Percentiles rank a stretch among this genome's conserved stretches.
phyloP scores from a whole-genome alignment of 805 yeast genomes.

The Wickerhamiella lipophila region DNA sequence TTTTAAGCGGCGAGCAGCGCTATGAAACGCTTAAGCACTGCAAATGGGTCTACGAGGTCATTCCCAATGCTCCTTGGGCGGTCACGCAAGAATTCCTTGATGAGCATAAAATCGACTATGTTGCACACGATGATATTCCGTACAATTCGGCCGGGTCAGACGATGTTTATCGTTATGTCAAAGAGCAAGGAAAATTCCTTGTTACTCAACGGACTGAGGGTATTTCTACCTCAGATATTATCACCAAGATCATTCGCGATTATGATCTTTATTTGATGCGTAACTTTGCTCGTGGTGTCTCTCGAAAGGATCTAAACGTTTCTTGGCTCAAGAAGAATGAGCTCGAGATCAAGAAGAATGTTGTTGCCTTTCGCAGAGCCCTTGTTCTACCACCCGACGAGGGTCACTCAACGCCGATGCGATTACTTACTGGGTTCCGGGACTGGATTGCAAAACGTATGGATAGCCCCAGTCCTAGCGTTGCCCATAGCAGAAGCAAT shows the following conservation, averaged over 20 bases:
- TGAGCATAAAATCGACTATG: slow-evolving; percentile 79
- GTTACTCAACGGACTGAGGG: slow-evolving; percentile 97
- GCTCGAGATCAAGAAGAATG: slow-evolving; percentile 82
- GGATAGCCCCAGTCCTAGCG: slow-evolving; percentile 10
- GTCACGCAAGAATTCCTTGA: slow-evolving; percentile 70
- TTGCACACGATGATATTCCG: slow-evolving; percentile 95
- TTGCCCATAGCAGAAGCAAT: not conserved
- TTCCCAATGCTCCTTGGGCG: slow-evolving; percentile 92
- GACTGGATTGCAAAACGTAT: slow-evolving; percentile 11
- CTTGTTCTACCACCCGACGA: slow-evolving; percentile 29
- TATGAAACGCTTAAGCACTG: slow-evolving; percentile 88
- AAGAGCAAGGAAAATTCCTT: slow-evolving; percentile 77
- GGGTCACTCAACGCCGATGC: slow-evolving; percentile 6
- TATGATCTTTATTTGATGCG: slow-evolving; percentile 95
- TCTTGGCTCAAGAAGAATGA: slow-evolving; percentile 97
- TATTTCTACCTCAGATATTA: slow-evolving; percentile 87
- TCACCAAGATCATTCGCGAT: slow-evolving; percentile 87
- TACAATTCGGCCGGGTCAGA: slow-evolving; percentile 81
- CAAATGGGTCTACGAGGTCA: slow-evolving; percentile 94
- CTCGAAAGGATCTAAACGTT: slow-evolving; percentile 89
- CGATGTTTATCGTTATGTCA: slow-evolving; percentile 87
- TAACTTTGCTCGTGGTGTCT: slow-evolving; percentile 94
- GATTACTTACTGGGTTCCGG: slow-evolving; percentile 6
- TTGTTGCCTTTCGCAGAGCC: slow-evolving; percentile 72
- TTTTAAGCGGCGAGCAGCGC: slow-evolving; percentile 74